Evolutionary conservation across 345 rosid genomes (phyloP), one percentile per base, ranked within the genome.

Genomic region (Syzygium aqueum): DNA sequence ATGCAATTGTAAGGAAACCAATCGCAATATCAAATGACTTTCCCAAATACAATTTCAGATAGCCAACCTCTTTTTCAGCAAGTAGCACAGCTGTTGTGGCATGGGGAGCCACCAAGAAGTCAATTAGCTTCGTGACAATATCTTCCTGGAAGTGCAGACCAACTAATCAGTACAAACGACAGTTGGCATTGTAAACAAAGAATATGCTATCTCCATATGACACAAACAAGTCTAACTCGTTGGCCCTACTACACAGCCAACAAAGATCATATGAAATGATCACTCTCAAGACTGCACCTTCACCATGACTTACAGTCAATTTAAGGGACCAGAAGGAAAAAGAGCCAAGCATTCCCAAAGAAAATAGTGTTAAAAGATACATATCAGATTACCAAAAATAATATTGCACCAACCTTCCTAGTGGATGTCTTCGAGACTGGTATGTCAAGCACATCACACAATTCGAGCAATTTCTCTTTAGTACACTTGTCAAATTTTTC

Each of bases 381-480:
- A 49, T 43, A 77, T 6, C 50, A 61, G 33, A 73, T 14, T 53
- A 86, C 77, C 22, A 59, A 52, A 21, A 82, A 61, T 51, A 22
- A 51, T 53, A 17, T 23, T 43, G 77, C n/a, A 82, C 89, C 53
- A 85, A 96, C 99, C 99, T 97, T 97, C 94, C 91, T 95, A 78
- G 93, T 89, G 16, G 97, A 90, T 85, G 94, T 51, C 92, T 92
- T 97, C 67, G 93, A 86, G 89, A 94, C 85, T n/a, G 93, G 85
- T 87, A 97, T 86, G 94, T 97, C 99, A 65, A 97, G 94, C 54
- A 97, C 65, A 87, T 97, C 99, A 78, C 99, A 97, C 56, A 96
- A 90, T 87, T 97, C 99, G 85, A 93, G 46, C 90, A 97, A 61
- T 90, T 92, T 96, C 91, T 97, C 99, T 89, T 95, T 97, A 90